Conservation (phyloP, 257 asterid species). For the Nicotiana knightiana region DNA sequence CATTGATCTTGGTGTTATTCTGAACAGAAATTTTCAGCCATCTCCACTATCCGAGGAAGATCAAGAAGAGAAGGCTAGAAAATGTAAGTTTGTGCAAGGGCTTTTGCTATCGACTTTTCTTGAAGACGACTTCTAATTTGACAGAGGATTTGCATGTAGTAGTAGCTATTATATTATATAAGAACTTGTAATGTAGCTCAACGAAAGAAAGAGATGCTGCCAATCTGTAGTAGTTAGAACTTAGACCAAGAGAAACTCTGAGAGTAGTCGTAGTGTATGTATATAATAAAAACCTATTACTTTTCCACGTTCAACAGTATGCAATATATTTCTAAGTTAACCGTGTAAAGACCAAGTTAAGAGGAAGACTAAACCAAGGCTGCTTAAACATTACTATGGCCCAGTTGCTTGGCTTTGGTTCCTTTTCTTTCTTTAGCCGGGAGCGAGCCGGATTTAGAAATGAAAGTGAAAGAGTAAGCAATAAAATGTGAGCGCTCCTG, state of each 20-base stretch:
- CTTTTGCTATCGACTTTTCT: constrained; percentile 63
- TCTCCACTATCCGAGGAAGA: constrained; percentile 52
- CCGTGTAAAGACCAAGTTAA: background rate
- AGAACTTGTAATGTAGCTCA: background rate
- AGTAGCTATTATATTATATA: background rate
- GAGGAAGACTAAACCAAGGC: background rate
- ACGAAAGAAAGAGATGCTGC: background rate
- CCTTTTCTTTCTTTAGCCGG: no score
- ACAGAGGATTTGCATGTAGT: constrained; percentile 12
- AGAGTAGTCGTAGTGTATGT: background rate
- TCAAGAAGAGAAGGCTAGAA: constrained; percentile 58
- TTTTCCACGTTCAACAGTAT: background rate
- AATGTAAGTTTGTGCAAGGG: constrained; percentile 63
- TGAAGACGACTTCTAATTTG: constrained; percentile 33
- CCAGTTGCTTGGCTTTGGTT: no score
- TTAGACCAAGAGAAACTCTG: background rate
- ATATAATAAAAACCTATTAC: background rate
- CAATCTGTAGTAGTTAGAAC: background rate
- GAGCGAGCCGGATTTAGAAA: no score
- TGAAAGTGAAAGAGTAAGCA: no score
- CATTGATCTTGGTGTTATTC: background rate
- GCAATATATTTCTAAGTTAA: background rate
- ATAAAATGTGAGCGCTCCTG: no score
- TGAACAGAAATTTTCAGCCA: constrained; percentile 27
- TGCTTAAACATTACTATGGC: background rate